These are phyloP conservation scores for Aspergillus alliaceus DNA, from an alignment of 2,329 filamentous ascomycete species.

Conservation along the genomic window DNA sequence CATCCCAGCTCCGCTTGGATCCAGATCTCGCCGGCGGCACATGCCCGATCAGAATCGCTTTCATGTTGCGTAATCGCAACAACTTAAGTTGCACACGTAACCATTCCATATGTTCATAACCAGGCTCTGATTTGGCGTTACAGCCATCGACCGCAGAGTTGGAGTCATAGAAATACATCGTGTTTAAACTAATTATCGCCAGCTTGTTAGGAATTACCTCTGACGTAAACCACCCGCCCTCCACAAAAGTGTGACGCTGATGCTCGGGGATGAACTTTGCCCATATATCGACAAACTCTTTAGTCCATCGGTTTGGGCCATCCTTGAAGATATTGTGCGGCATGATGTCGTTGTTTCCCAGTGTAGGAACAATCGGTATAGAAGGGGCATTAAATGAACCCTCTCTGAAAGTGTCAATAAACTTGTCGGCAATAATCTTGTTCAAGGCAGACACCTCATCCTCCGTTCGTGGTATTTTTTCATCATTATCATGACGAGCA, in stretches of 20 bases:
- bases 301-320: constrained; percentile 86
- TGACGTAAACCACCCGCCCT: constrained; percentile 91
- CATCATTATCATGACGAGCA: constrained; percentile 85
- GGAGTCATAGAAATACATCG: constrained; percentile 90
- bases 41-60: constrained; percentile 91
- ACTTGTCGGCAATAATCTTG: constrained; percentile 70
- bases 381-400: constrained; percentile 59
- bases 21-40: constrained; percentile 85
- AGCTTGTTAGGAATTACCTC: constrained; percentile 86
- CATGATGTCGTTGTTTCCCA: constrained; percentile 96
- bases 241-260: constrained; percentile 85
- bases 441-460: constrained; percentile 79
- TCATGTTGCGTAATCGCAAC: constrained; percentile 80
- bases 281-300: constrained; percentile 77
- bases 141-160: constrained; percentile 96
- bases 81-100: constrained; percentile 83
- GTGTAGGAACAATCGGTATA: constrained; percentile 82
- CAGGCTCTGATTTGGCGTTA: constrained; percentile 73
- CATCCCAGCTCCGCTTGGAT: constrained; percentile 87
- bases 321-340: constrained; percentile 90
- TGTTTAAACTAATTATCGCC: constrained; percentile 92
- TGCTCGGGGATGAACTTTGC: constrained; percentile 83
- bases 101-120: constrained; percentile 96
- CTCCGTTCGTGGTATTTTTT: constrained; percentile 71
- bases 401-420: constrained; percentile 68